Evolutionary conservation across 2,329 filamentous ascomycete species (phyloP).

Genomic region (Polytolypa hystricis): DNA sequence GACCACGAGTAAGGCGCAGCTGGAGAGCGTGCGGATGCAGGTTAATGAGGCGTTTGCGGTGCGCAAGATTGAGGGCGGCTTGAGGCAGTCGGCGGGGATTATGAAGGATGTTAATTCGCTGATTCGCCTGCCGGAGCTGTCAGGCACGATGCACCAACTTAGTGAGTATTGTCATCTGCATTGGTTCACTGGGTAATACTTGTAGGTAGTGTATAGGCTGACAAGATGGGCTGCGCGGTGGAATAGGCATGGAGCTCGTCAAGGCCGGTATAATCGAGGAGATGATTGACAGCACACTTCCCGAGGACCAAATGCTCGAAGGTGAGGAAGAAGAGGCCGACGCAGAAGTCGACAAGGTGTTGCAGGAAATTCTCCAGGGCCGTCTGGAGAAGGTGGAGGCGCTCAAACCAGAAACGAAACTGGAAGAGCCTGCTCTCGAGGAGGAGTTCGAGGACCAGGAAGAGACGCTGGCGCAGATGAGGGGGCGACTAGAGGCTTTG

Average conservation of each 20-base stretch:
- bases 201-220: too few species aligned
- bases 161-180: too few species aligned
- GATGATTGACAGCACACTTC: constrained; percentile 80
- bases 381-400: constrained; percentile 56
- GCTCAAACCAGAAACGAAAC: constrained; percentile 36
- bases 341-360: constrained; percentile 82
- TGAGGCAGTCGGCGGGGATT: constrained; percentile 74
- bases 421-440: constrained; percentile 41
- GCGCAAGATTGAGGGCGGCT: constrained; percentile 88
- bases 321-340: constrained; percentile 65
- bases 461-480: constrained; percentile 87
- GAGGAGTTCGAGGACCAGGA: constrained; percentile 78
- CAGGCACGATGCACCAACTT: constrained; percentile 71
- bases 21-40: constrained; percentile 91
- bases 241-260: constrained; percentile 56
- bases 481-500: constrained; percentile 77
- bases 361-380: constrained; percentile 82
- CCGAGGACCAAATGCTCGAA: constrained; percentile 59
- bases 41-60: constrained; percentile 94
- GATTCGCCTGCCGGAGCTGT: constrained; percentile 73
- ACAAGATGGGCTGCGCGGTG: not conserved
- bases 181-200: too few species aligned
- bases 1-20: constrained; percentile 78
- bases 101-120: constrained; percentile 95
- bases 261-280: constrained; percentile 97